phyloP scores from a whole-genome alignment of 441 rosid species.

The Croton laevigatus region DNA sequence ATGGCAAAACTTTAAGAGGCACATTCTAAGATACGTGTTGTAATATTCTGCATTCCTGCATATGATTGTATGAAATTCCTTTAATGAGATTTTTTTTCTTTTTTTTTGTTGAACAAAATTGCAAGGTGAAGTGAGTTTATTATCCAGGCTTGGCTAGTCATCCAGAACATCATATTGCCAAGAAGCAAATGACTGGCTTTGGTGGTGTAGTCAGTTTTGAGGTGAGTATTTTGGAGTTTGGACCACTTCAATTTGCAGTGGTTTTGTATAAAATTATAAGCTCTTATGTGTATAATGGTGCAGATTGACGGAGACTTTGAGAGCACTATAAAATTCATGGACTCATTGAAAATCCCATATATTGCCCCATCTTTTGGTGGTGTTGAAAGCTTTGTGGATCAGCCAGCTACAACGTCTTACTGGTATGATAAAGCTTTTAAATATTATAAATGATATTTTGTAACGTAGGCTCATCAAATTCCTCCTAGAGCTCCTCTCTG shows the following conservation, averaged over 20 bases:
- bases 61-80: neutral
- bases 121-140: slow-evolving; percentile 80
- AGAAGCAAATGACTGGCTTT: slow-evolving; percentile 93
- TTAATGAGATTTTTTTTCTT: slow-evolving; percentile 11
- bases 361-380: slow-evolving; percentile 99
- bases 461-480: neutral
- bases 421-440: slow-evolving; percentile 41
- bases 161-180: slow-evolving; percentile 87
- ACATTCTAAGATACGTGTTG: slow-evolving; percentile 87
- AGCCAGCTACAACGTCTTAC: slow-evolving; percentile 97
- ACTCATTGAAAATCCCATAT: slow-evolving; percentile 86
- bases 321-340: slow-evolving; percentile 71
- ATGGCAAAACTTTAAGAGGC: slow-evolving; percentile 99
- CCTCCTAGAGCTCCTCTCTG: neutral
- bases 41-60: neutral
- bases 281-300: slow-evolving; percentile 1
- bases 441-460: neutral
- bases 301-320: slow-evolving; percentile 80
- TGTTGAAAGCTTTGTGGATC: slow-evolving; percentile 95
- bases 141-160: slow-evolving; percentile 94
- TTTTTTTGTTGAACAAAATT: slow-evolving; percentile 15
- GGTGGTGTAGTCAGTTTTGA: slow-evolving; percentile 99
- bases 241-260: neutral
- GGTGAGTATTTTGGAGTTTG: slow-evolving; percentile 37
- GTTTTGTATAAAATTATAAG: slow-evolving; percentile 4